phyloP scores from a whole-genome alignment of 1,284 basidiomycete species.

The Peniophora sp. region DNA sequence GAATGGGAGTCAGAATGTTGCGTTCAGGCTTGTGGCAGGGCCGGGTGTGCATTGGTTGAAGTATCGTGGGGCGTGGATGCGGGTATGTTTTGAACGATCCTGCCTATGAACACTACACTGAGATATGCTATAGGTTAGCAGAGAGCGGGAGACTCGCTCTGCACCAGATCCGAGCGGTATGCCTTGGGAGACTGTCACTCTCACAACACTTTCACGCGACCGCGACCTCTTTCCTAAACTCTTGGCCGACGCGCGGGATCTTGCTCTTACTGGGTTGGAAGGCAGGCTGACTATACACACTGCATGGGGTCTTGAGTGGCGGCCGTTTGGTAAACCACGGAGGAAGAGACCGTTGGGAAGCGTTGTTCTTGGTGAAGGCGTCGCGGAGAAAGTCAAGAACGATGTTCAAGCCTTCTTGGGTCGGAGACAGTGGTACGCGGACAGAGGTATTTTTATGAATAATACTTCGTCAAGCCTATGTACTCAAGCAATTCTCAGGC shows the following conservation, averaged over 20 bases:
- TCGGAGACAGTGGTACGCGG: conserved; percentile 91
- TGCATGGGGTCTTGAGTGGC: conserved; percentile 96
- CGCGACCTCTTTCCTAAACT: conserved; percentile 76
- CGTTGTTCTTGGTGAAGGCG: conserved; percentile 82
- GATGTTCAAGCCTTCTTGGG: conserved; percentile 83
- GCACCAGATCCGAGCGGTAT: conserved; percentile 88
- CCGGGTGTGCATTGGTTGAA: conserved; percentile 93
- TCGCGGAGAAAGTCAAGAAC: conserved; percentile 71
- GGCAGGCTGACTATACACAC: conserved; percentile 96
- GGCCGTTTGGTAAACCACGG: conserved; percentile 90
- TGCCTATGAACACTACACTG: not conserved
- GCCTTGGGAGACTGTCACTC: conserved; percentile 96
- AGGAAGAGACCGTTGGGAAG: conserved; percentile 82
- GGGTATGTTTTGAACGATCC: conserved; percentile 43
- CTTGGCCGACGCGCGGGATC: conserved; percentile 81
- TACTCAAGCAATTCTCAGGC: conserved; percentile 41
- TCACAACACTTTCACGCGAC: conserved; percentile 88
- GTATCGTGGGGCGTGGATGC: conserved; percentile 91
- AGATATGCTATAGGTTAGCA: conserved; percentile 59
- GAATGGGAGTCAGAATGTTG: conserved; percentile 80
- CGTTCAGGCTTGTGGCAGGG: conserved; percentile 92
- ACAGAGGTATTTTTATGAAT: conserved; percentile 84
- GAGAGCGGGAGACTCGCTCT: conserved; percentile 89
- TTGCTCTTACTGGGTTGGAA: conserved; percentile 82
- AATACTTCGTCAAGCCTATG: not conserved